These are phyloP conservation scores for Boletus vinaceobasis DNA, from an alignment of 768 basidiomycete genomes.

Conservation along the genomic window DNA sequence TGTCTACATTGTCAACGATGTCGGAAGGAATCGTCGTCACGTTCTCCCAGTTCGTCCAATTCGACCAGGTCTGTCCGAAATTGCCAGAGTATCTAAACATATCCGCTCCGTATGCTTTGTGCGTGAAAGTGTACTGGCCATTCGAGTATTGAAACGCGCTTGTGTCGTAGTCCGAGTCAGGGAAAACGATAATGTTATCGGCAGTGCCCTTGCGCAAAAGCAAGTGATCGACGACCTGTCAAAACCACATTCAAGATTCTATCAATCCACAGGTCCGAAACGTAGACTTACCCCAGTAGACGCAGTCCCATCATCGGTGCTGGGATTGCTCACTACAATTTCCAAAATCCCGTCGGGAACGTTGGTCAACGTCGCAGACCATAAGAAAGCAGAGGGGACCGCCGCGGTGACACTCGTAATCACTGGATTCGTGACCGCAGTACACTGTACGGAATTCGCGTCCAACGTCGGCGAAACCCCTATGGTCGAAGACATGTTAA, in stretches of 20 bases:
- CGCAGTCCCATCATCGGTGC: slow-evolving; percentile 37
- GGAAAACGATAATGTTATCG: slow-evolving; percentile 85
- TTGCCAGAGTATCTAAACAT: slow-evolving; percentile 84
- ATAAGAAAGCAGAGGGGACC: slow-evolving; percentile 60
- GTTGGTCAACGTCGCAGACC: slow-evolving; percentile 69
- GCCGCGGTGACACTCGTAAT: slow-evolving; percentile 51
- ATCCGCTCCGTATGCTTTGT: slow-evolving; percentile 84
- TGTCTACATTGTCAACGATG: slow-evolving; percentile 44
- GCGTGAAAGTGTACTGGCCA: slow-evolving; percentile 72
- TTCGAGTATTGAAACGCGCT: slow-evolving; percentile 53
- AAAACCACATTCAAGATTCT: slow-evolving; percentile 3
- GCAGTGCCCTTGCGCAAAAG: slow-evolving; percentile 74
- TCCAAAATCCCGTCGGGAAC: slow-evolving; percentile 82
- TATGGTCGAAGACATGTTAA: slow-evolving; percentile 67
- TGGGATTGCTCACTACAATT: slow-evolving; percentile 61
- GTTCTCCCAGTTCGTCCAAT: slow-evolving; percentile 78
- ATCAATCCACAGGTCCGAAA: neutral
- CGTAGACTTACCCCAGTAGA: slow-evolving; percentile 52
- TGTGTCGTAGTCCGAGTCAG: slow-evolving; percentile 72
- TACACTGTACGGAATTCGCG: slow-evolving; percentile 44
- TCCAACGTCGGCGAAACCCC: slow-evolving; percentile 55
- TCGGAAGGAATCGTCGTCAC: slow-evolving; percentile 58
- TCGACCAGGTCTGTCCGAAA: slow-evolving; percentile 81
- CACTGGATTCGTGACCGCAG: slow-evolving; percentile 44
- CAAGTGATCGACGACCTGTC: slow-evolving; percentile 67